These are phyloP conservation scores for Coemansia sp. DNA, from an alignment of 192 early-diverging fungal genomes.

Conservation along the genomic window DNA sequence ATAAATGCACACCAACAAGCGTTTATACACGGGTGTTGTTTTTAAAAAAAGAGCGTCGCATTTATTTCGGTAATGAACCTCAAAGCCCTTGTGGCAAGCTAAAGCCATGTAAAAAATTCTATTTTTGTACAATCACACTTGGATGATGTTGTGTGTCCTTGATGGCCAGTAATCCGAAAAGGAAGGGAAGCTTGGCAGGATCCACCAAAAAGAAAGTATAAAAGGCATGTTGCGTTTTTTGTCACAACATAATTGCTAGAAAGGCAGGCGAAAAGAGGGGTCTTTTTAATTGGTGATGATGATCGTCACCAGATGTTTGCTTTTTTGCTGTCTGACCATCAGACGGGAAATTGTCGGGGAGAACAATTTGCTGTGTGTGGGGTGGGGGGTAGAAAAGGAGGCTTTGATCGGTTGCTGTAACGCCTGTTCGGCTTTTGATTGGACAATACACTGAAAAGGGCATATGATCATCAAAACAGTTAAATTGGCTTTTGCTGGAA, in stretches of 20 bases:
- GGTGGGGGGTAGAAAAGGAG: no score
- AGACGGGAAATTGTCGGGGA: conserved; percentile 3
- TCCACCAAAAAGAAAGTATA: neutral
- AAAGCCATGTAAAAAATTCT: no score
- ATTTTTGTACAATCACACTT: no score
- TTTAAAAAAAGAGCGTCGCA: no score
- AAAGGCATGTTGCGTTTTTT: neutral
- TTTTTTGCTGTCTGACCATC: no score
- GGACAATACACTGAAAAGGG: neutral
- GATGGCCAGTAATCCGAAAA: neutral
- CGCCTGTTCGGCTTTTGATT: neutral
- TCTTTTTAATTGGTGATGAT: no score
- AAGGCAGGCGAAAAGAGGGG: neutral
- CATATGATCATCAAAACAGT: neutral
- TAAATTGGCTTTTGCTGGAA: neutral
- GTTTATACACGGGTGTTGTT: no score
- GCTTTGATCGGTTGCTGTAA: neutral
- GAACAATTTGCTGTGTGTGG: no score
- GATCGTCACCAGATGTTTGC: neutral
- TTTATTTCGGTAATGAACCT: no score
- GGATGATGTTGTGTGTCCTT: neutral
- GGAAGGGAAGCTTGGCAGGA: neutral
- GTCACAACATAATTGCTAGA: no score
- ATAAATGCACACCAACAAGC: no score
- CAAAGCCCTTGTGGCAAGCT: no score